Base-by-base conservation (phyloP, 2,329 filamentous ascomycete species). In the Didymosphaeria variabile region DNA sequence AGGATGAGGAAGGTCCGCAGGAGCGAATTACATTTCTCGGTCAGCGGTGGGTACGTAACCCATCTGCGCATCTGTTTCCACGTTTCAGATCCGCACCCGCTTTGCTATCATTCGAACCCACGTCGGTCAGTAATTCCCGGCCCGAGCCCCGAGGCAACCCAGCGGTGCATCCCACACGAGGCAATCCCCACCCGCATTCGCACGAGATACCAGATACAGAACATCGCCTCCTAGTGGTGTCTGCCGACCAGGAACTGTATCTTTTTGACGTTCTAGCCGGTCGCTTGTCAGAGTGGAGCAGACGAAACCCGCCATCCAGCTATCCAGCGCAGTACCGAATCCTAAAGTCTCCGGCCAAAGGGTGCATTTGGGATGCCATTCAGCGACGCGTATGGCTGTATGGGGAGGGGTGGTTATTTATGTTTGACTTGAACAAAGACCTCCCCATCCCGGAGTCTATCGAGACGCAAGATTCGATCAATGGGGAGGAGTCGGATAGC, bases 351-450 rank as follows among this genome's bases (percentile, higher is more conserved):
- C 85, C 92, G 45, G 91, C 91, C 57, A 94, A 94, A 82, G 94
- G 93, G 3, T 88, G 89, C 29, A 78, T 97, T 42, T 98, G 94
- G 94, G 91, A 96, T 73, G 83, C 90, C 1, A 68, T 65, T 1
- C 63, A 70, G 23, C 67, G 76, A 51, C 87, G 94, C 15, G 79
- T 94, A 8, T 98, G 94, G 93, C 80, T 98, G 21, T 97, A 97
- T 72, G 94, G 94, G 7, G 87, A 88, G 44, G 89, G 87, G 1
- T 98, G 93, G 85, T 79, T 99, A 26, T 93, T 92, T 81, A 98
- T 98, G 94, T 87, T 99, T 62, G 93, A 98, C 76, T 81, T 97
- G 32, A 86, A 87, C 21, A 86, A 86, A 70, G 90, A 97, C 75
- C 85, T 95, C 52, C 63, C 71, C 0, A 66, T 73, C 21, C 60